Evolutionary conservation across 73 alveolate genomes (phyloP), one percentile per base, ranked within the genome.

Genomic region (Blepharisma japonicum): DNA sequence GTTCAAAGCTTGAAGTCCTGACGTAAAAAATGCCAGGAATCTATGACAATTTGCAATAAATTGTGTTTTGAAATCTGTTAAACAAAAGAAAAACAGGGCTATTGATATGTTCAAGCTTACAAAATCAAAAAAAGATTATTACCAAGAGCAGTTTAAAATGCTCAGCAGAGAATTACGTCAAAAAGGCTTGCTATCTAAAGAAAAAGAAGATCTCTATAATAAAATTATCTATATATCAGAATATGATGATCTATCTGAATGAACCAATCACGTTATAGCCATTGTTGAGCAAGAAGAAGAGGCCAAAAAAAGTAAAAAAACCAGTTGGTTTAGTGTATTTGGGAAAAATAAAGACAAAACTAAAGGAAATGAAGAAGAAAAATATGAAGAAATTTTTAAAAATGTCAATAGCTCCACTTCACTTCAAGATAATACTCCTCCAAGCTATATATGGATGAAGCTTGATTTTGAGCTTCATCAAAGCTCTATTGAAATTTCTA

Each of bases 1-100:
- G 5, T 61, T 61, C 74, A 20, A 14, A 14, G 74, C 74, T 61
- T 61, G 14, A 14, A 61, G 74, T 5, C 74, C 74, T 20, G 23
- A 20, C 14, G 48, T 14, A 61, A 61, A 39, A 25, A 18, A n/a
- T 8, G 47, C 74, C 2, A 61, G 23, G 2, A 61, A 61, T 61
- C 39, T 61, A 1, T 61, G 74, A 39, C 14, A 61, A 61, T 25
- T 20, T 39, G 39, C 50, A 1, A 61, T 61, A 0, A 25, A 61
- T 5, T 61, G 74, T 5, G 74, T 61, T 61, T 8, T 61, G 2
- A 61, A 39, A 61, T 14, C 74, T 1, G 14, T 61, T 2, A 61
- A 25, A 61, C 11, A n/a, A 9, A 61, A 61, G 23, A 61, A 61
- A 61, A 61, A 61, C 74, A 61, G 74, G 23, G 11, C 18, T 1